Base-by-base conservation (phyloP, 2,329 filamentous ascomycete genomes). In the Cordyceps sp. region DNA sequence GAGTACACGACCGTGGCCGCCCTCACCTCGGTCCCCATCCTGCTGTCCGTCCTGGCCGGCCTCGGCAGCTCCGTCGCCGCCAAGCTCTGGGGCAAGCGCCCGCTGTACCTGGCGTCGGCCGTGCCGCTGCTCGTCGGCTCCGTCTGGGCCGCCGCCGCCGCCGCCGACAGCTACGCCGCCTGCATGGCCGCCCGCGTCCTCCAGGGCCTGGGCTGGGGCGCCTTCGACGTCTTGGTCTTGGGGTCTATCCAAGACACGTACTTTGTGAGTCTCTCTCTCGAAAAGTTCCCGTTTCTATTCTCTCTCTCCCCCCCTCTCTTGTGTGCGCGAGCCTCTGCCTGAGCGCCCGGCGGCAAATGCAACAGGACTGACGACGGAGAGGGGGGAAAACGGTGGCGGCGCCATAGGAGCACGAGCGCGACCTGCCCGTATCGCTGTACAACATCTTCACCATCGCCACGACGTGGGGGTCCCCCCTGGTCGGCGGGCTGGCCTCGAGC, bases 151-250 rank as follows among this genome's bases (percentile, higher is more conserved):
- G 26, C 26, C 4, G 62, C 59, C 36, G 52, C 53, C 14, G 54
- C 61, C 5, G 42, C 44, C 6, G 44, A 45, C 30, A 57, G 47
- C 38, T 64, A 60, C 33, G 50, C 48, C 8, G 53, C 62, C 34
- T 63, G 61, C 42, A 61, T 72, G 58, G 58, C 56, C 1, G 62
- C 66, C 3, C 57, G 69, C 9, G 43, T 69, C 14, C 55, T 73
- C 22, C 66, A 73, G 42, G 68, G 67, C 1, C 34, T 73, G 0
- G 69, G 63, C n/a, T 71, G 69, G 64, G 69, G 69, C 6, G 60
- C 62, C 10, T 69, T 73, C 36, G 69, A 74, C 39, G 61, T 58
- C 5, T 47, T 73, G 25, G 53, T 69, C 20, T 48, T 64, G 21
- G 58, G 57, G 2, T 65, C 62, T 2, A 64, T 74, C 30, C 59